These are phyloP conservation scores for Paraglomus occultum DNA, from an alignment of 192 early-diverging fungal genomes.

Conservation along the genomic window DNA sequence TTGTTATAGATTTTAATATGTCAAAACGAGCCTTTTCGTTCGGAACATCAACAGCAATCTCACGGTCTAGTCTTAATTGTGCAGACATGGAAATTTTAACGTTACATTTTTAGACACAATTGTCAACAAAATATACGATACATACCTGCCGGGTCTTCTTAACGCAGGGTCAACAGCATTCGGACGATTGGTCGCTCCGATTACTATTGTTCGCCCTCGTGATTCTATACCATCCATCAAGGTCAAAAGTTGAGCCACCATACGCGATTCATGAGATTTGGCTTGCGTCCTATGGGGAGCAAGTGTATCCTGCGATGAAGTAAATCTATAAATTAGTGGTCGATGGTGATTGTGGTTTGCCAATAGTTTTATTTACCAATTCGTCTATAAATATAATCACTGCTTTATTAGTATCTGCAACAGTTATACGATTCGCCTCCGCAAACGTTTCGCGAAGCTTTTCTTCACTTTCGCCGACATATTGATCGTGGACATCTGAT, in stretches of 20 bases:
- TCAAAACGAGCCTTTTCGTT: conserved; percentile 51
- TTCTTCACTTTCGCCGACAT: conserved; percentile 86
- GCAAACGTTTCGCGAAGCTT: conserved; percentile 68
- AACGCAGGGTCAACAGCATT: conserved; percentile 84
- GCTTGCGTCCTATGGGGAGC: conserved; percentile 62
- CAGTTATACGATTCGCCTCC: conserved; percentile 54
- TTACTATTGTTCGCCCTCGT: conserved; percentile 62
- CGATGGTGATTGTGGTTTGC: background rate
- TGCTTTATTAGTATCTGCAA: conserved; percentile 34
- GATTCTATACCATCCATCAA: conserved; percentile 83
- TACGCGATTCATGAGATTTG: conserved; percentile 64
- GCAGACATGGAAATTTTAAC: background rate
- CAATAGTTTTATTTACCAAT: conserved; percentile 53
- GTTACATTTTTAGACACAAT: background rate
- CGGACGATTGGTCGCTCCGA: conserved; percentile 89
- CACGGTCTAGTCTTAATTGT: conserved; percentile 72
- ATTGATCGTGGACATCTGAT: conserved; percentile 78
- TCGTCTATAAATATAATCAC: conserved; percentile 97
- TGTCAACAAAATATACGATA: background rate
- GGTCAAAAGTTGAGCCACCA: conserved; percentile 88
- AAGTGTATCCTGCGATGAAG: conserved; percentile 61
- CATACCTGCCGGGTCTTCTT: conserved; percentile 72
- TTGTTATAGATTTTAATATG: conserved; percentile 63
- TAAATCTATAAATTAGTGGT: conserved; percentile 29
- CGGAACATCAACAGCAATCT: conserved; percentile 79